Conservation (phyloP, 805 yeast genomes). For the Lachancea thermotolerans region DNA sequence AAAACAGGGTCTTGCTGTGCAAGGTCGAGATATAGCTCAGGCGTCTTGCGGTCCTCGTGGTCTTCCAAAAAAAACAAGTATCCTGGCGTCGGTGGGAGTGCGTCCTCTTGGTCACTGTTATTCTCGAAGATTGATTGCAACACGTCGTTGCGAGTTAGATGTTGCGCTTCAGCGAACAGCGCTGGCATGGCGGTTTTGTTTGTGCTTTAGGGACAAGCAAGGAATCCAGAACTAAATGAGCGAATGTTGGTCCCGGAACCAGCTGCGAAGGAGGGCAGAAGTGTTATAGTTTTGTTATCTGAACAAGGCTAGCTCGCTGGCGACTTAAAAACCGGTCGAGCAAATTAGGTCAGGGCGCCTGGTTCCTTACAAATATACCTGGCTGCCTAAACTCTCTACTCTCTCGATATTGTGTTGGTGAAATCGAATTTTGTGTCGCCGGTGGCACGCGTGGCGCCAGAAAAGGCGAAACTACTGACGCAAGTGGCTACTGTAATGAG, state of each 20-base stretch:
- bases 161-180: constrained; percentile 1
- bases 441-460: background rate
- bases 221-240: background rate
- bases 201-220: no score
- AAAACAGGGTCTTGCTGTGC: constrained; percentile 2
- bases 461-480: background rate
- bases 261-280: background rate
- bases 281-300: background rate
- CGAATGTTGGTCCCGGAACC: background rate
- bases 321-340: background rate
- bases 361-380: background rate
- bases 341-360: background rate
- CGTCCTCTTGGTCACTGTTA: background rate
- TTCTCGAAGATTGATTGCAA: background rate
- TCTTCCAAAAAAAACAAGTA: background rate
- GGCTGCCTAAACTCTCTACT: no score
- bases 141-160: background rate
- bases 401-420: background rate
- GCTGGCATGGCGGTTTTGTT: constrained; percentile 1
- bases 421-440: background rate
- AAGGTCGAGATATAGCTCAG: background rate
- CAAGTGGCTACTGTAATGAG: no score
- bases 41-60: constrained; percentile 1
- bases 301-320: background rate
- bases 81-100: background rate